These are phyloP conservation scores for Somion occarium DNA, from an alignment of 1,284 basidiomycete genomes.

Conservation along the genomic window DNA sequence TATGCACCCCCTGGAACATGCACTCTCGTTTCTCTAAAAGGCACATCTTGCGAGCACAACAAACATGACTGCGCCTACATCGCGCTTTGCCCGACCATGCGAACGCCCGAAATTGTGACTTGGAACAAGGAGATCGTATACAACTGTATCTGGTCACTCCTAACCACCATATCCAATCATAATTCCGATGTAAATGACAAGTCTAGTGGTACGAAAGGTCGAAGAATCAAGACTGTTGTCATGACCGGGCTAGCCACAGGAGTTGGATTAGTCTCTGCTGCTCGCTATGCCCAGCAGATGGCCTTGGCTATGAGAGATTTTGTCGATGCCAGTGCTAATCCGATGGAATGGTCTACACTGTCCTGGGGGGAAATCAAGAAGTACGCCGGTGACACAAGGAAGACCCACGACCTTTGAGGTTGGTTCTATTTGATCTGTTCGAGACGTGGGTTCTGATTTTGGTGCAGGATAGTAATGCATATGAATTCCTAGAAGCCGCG, in stretches of 20 bases:
- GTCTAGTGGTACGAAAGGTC: neutral
- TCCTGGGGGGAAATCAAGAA: neutral
- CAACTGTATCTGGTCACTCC: slow-evolving; percentile 25
- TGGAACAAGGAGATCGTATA: slow-evolving; percentile 26
- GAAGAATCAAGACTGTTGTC: slow-evolving; percentile 11
- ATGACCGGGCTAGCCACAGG: slow-evolving; percentile 21
- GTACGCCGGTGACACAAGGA: neutral
- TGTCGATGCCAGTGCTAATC: neutral
- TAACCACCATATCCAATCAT: slow-evolving; percentile 13
- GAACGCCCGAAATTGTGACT: slow-evolving; percentile 15
- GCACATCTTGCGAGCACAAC: slow-evolving; percentile 13
- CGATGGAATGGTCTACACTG: neutral
- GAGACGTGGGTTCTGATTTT: too few species aligned
- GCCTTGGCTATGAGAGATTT: slow-evolving; percentile 14
- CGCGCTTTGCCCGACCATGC: slow-evolving; percentile 25
- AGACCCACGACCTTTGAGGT: neutral
- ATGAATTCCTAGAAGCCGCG: too few species aligned
- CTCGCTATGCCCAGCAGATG: slow-evolving; percentile 17
- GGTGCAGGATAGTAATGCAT: too few species aligned
- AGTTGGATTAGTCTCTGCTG: slow-evolving; percentile 10
- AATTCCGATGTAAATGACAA: slow-evolving; percentile 13
- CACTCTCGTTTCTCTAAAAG: slow-evolving; percentile 20
- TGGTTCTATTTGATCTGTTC: too few species aligned
- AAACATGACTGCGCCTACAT: slow-evolving; percentile 13
- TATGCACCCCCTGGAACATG: slow-evolving; percentile 22